Evolutionary conservation across 306 rosid genomes (phyloP), one percentile per base, ranked within the genome.

Genomic region (Parietaria judaica): DNA sequence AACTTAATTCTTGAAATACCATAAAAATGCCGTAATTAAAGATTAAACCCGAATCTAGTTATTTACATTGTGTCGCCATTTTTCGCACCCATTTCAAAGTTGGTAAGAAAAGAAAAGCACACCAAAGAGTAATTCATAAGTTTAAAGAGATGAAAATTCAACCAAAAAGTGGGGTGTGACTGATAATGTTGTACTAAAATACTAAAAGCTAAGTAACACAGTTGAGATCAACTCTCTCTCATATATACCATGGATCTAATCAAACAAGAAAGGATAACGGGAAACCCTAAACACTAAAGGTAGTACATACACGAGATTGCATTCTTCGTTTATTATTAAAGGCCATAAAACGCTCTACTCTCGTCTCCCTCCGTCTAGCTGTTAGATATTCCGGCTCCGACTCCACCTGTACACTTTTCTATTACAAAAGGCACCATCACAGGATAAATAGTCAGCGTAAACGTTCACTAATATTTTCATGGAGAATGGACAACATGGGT

Each of bases 321-420:
- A 41, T 41, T 41, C 17, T 34, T 62, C 31, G 31, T 23, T 44
- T 66, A 12, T 66, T 69, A 59, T 70, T 59, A 43, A 44, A 60
- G 66, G 51, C 75, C 59, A 61, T 49, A 50, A 56, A 57, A 55
- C 44, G 8, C 54, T 56, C 35, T 50, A 54, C 67, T 8, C 45
- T 8, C 7, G 15, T 13, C 1, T 54, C 35, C 55, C 39, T 68
- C 23, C 11, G 67, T 51, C 72, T 67, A 72, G 66, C 64, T 56
- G 71, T 77, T 65, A 56, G 79, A 70, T 76, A 69, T 70, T 65
- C 77, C 70, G 68, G 53, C 44, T 56, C 60, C 57, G 72, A 57
- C 66, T 67, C 76, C 63, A 65, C 64, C 66, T n/a, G 58, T 66
- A 43, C 68, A 63, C 46, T 23, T 23, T 23, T 23, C 31, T 23